Evolutionary conservation across 345 rosid species (phyloP).

Genomic region (Cardamine occulta): DNA sequence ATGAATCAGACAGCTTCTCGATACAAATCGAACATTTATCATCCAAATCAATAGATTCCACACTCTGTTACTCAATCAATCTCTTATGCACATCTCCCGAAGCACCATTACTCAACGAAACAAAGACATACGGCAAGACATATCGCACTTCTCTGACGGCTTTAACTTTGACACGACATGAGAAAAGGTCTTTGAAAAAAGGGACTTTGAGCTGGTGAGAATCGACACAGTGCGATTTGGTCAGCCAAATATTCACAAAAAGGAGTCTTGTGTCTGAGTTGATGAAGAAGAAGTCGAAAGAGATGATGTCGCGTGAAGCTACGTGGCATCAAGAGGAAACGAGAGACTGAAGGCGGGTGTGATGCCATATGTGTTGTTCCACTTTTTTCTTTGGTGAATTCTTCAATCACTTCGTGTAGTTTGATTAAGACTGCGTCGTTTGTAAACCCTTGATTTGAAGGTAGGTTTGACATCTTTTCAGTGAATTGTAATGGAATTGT

Average conservation of each 20-base stretch:
- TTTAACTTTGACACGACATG: not conserved
- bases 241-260: not conserved
- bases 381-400: not conserved
- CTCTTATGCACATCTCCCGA: constrained; percentile 2
- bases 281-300: not conserved
- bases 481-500: not conserved
- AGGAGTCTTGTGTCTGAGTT: not conserved
- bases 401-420: not conserved
- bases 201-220: not conserved
- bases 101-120: not conserved
- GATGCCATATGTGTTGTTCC: not conserved
- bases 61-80: not conserved
- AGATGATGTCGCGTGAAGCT: not conserved
- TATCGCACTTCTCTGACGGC: not conserved
- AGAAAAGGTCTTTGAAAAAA: not conserved
- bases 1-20: not conserved
- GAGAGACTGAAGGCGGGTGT: not conserved
- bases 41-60: not conserved
- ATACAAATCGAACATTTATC: constrained; percentile 1
- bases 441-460: not conserved
- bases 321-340: constrained; percentile 1
- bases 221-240: not conserved
- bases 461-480: not conserved
- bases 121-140: not conserved
- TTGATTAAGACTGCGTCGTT: not conserved